Conservation (phyloP, 441 rosid genomes). For the Daphne laureola region DNA sequence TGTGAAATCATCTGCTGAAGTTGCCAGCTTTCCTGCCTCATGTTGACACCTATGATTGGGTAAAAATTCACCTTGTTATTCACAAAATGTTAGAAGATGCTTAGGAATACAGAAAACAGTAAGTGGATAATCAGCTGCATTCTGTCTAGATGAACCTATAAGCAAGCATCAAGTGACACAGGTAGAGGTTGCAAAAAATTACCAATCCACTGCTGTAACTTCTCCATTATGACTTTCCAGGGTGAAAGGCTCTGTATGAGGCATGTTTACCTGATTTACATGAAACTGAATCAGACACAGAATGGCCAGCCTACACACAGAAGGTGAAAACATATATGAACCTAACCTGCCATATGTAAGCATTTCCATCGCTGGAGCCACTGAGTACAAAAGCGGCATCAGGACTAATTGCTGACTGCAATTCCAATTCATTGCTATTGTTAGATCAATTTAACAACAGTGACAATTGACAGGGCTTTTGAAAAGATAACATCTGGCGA, state of each 20-base stretch:
- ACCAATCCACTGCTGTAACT: slow-evolving; percentile 93
- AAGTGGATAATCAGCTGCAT: too few relatives aligned
- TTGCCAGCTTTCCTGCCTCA: slow-evolving; percentile 61
- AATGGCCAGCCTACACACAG: slow-evolving; percentile 1
- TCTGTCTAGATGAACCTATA: too few relatives aligned
- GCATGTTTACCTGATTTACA: slow-evolving; percentile 58
- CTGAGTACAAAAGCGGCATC: slow-evolving; percentile 69
- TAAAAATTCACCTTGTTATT: not conserved
- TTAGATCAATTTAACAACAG: slow-evolving; percentile 7
- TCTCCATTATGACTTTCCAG: slow-evolving; percentile 69
- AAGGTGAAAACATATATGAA: not conserved
- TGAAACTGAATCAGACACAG: slow-evolving; percentile 12
- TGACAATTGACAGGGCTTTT: not conserved
- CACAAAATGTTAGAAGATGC: not conserved
- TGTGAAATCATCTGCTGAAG: slow-evolving; percentile 76
- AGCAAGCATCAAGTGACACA: too few relatives aligned
- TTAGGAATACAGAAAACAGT: not conserved
- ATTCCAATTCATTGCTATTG: slow-evolving; percentile 8
- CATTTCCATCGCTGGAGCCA: slow-evolving; percentile 84
- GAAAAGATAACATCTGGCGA: not conserved
- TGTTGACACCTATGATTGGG: slow-evolving; percentile 45
- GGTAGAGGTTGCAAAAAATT: slow-evolving; percentile 9
- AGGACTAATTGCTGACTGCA: slow-evolving; percentile 84
- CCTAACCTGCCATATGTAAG: slow-evolving; percentile 80
- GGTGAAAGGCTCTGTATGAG: slow-evolving; percentile 46